Conservation (phyloP, 495 filamentous ascomycete species). For the Penicillium flavigenum region DNA sequence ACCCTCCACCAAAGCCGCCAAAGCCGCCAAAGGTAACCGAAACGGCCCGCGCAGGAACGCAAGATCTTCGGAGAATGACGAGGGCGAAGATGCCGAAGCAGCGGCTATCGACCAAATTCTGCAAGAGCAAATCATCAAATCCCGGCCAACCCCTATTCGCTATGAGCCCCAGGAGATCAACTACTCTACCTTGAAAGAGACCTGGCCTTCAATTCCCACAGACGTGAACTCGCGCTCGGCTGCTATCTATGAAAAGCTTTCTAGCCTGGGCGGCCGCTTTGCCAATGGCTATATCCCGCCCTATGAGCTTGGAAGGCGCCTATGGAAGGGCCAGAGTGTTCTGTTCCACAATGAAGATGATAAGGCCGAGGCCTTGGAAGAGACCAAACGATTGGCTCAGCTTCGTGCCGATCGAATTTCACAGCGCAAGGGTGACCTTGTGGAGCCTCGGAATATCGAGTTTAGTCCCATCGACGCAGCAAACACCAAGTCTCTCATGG, state of each 20-base stretch:
- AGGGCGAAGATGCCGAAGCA: conserved; percentile 24
- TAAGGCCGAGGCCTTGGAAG: conserved; percentile 36
- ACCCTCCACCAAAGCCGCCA: conserved; percentile 5
- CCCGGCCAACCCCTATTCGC: conserved; percentile 32
- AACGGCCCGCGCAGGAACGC: conserved; percentile 15
- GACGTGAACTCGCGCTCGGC: conserved; percentile 29
- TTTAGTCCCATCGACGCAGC: conserved; percentile 53
- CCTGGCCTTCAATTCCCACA: conserved; percentile 46
- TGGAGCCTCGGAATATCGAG: conserved; percentile 35
- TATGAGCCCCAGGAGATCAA: conserved; percentile 37
- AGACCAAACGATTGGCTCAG: conserved; percentile 39
- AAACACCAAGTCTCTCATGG: conserved; percentile 62
- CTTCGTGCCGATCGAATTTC: conserved; percentile 44
- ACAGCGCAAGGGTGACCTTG: conserved; percentile 40
- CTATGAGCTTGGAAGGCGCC: conserved; percentile 39
- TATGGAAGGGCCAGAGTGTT: conserved; percentile 44
- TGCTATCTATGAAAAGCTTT: conserved; percentile 41
- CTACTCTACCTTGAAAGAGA: conserved; percentile 35
- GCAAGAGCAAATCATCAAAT: conserved; percentile 32
- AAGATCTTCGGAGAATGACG: conserved; percentile 21
- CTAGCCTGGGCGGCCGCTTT: conserved; percentile 35
- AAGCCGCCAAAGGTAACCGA: conserved; percentile 4
- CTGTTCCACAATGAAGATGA: conserved; percentile 42
- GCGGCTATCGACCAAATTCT: conserved; percentile 35
- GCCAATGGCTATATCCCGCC: conserved; percentile 43